Percentiles rank a stretch among this genome's conserved stretches.
phyloP scores from a whole-genome alignment of 805 yeast genomes.

The Candida sphagnicola region DNA sequence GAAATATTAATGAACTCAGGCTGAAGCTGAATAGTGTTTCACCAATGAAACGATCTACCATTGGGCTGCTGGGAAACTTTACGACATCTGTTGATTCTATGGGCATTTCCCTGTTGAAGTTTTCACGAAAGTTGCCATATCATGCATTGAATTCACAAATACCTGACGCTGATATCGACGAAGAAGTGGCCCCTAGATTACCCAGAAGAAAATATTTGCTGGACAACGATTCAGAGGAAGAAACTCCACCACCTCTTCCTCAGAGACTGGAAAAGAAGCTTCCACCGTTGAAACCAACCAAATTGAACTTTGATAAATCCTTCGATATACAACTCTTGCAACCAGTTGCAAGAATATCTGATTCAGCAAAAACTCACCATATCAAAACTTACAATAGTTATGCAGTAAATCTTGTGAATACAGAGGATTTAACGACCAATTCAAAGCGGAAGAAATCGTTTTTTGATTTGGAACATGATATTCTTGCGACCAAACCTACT shows the following conservation, averaged over 20 bases:
- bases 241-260: conserved; percentile 13
- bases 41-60: conserved; percentile 13
- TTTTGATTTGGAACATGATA: conserved; percentile 1
- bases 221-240: conserved; percentile 6
- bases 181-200: not conserved
- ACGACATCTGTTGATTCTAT: not conserved
- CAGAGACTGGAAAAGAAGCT: conserved; percentile 2
- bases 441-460: not conserved
- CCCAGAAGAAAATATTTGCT: conserved; percentile 1
- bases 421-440: not conserved
- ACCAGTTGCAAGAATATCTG: conserved; percentile 7
- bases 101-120: conserved; percentile 5
- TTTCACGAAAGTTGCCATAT: conserved; percentile 4
- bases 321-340: conserved; percentile 5
- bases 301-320: not conserved
- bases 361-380: not conserved
- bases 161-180: not conserved
- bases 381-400: not conserved
- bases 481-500: not conserved
- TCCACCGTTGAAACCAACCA: conserved; percentile 2
- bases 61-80: not conserved
- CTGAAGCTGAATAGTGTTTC: conserved; percentile 20
- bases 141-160: not conserved
- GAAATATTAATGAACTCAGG: conserved; percentile 27
- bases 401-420: not conserved